Evolutionary conservation across 371 early-diverging fungal species (phyloP).

Genomic region (Saksenaea vasiformis): DNA sequence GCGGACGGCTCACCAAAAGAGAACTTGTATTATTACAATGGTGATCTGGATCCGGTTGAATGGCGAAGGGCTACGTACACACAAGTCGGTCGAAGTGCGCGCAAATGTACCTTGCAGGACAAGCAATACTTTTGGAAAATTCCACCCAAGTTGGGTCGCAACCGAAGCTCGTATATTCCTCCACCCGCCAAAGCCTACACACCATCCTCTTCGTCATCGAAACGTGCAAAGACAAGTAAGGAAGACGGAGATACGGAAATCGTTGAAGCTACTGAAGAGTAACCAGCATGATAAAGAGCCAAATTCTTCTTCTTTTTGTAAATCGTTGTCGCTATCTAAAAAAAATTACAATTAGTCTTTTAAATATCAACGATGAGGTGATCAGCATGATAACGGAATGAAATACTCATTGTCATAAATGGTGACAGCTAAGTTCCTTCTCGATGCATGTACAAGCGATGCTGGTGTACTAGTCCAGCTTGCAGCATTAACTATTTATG

Average conservation of each 20-base stretch:
- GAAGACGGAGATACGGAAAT: slow-evolving; percentile 1
- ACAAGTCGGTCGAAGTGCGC: slow-evolving; percentile 63
- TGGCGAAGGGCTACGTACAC: slow-evolving; percentile 55
- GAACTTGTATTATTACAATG: slow-evolving; percentile 62
- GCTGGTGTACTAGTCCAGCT: no score
- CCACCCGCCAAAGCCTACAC: slow-evolving; percentile 33
- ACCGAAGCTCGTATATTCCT: slow-evolving; percentile 49
- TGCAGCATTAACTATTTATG: no score
- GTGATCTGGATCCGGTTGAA: slow-evolving; percentile 59
- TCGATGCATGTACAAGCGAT: no score
- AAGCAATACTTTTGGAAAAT: slow-evolving; percentile 72
- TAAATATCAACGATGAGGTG: no score
- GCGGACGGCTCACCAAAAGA: slow-evolving; percentile 66
- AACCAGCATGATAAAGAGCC: background rate
- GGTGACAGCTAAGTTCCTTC: no score
- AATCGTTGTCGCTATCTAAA: no score
- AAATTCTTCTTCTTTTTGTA: background rate
- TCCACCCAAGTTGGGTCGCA: slow-evolving; percentile 63
- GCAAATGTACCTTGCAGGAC: slow-evolving; percentile 66
- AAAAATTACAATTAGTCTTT: no score
- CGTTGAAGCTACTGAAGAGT: background rate
- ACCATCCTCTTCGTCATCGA: background rate
- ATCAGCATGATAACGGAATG: no score
- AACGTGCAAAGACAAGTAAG: background rate
- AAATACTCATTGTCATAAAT: no score